A percentile compares a stretch with the other conserved stretches of the same genome.
Conservation (phyloP, 202 grass and related monocot genomes). For the Cymbopogon flexuosus region DNA sequence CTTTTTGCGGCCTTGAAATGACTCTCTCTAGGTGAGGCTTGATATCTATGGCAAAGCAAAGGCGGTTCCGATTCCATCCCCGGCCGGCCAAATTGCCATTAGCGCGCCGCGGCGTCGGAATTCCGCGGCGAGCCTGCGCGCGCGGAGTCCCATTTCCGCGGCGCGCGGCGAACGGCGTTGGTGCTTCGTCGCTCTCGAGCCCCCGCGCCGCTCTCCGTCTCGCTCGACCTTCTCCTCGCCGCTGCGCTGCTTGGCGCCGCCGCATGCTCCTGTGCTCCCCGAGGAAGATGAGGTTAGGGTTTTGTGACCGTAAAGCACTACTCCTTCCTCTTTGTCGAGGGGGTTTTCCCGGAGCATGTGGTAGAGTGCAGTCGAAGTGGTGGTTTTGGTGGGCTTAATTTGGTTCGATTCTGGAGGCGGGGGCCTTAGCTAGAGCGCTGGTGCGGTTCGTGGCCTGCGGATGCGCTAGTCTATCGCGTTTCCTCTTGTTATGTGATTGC, state of each 20-base stretch:
- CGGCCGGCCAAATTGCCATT: no score
- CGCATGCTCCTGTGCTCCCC: background rate
- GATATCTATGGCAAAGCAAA: no score
- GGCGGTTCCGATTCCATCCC: no score
- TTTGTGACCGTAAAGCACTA: background rate
- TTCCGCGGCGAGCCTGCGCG: background rate
- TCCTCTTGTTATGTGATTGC: background rate
- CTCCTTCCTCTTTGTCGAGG: background rate
- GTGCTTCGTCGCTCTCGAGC: background rate
- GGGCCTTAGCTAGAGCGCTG: background rate
- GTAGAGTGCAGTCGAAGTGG: background rate
- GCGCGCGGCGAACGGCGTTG: background rate
- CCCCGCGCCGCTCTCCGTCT: background rate
- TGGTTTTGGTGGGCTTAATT: background rate
- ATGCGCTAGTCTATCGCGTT: background rate
- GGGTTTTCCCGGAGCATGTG: background rate
- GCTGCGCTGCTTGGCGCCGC: background rate
- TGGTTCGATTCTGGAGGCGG: background rate
- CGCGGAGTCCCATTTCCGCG: background rate
- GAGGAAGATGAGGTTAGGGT: slow-evolving; percentile 14
- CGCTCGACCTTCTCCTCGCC: background rate
- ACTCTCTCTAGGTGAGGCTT: no score
- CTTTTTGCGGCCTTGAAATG: no score
- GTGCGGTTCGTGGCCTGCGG: background rate
- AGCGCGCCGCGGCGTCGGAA: no score